These are phyloP conservation scores for Botryotinia narcissicola DNA, from an alignment of 2,329 filamentous ascomycete genomes.

Conservation along the genomic window DNA sequence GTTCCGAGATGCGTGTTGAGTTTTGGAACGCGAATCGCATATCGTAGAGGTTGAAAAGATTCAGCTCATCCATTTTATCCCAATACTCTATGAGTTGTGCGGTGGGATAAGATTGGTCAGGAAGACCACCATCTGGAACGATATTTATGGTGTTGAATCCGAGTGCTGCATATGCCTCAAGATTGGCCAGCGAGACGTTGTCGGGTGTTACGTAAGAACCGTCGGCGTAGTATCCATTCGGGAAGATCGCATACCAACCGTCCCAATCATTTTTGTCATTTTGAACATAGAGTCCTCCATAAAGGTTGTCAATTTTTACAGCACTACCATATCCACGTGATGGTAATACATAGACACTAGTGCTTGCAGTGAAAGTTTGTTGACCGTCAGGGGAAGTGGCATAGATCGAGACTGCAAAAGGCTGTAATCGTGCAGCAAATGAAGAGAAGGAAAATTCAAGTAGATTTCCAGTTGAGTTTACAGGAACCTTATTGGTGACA, in stretches of 20 bases:
- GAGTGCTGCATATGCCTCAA: constrained; percentile 42
- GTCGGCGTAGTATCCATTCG: constrained; percentile 46
- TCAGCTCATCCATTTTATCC: constrained; percentile 44
- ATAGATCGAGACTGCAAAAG: constrained; percentile 42
- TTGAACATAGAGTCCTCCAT: constrained; percentile 46
- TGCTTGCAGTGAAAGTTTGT: constrained; percentile 40
- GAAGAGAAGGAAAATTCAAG: constrained; percentile 39
- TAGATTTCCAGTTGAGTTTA: constrained; percentile 42
- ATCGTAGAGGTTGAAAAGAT: constrained; percentile 47
- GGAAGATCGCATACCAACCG: constrained; percentile 43
- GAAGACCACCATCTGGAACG: constrained; percentile 42
- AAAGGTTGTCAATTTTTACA: constrained; percentile 47
- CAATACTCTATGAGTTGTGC: constrained; percentile 42
- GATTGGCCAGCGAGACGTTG: constrained; percentile 39
- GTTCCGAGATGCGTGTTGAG: constrained; percentile 40
- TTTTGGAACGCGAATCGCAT: constrained; percentile 37
- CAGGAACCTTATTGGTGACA: constrained; percentile 34
- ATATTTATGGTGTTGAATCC: constrained; percentile 48
- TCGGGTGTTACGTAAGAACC: constrained; percentile 32
- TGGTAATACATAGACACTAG: constrained; percentile 44
- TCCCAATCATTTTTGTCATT: constrained; percentile 36
- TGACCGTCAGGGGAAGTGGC: constrained; percentile 37
- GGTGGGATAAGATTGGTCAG: constrained; percentile 41
- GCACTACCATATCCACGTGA: constrained; percentile 45
- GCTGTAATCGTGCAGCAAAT: constrained; percentile 36